These are phyloP conservation scores for Dactylellina drechsleri DNA, from an alignment of 2,329 filamentous ascomycete genomes.

Conservation along the genomic window DNA sequence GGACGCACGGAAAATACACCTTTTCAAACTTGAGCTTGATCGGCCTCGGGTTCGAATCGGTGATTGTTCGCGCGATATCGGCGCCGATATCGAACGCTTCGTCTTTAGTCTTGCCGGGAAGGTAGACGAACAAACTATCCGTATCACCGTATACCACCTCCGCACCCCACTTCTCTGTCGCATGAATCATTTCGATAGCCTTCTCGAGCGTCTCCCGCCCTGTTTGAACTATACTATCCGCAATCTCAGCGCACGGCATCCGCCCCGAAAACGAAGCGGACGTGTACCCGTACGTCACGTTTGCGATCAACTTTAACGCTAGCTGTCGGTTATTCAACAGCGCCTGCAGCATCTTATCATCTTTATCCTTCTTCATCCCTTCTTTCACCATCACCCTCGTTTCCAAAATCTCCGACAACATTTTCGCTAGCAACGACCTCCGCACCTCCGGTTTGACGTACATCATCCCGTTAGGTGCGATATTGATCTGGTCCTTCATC, in stretches of 20 bases:
- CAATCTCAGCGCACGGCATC: conserved; percentile 98
- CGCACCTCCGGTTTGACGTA: conserved; percentile 86
- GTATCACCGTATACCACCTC: conserved; percentile 99
- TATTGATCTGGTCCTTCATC: conserved; percentile 85
- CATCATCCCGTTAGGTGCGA: conserved; percentile 96
- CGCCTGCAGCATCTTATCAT: conserved; percentile 84
- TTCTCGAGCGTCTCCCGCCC: conserved; percentile 88
- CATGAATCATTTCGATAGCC: conserved; percentile 91
- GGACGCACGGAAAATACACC: conserved; percentile 92
- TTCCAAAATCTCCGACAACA: conserved; percentile 94
- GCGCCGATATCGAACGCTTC: conserved; percentile 92
- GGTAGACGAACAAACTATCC: conserved; percentile 89
- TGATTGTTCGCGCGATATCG: conserved; percentile 88
- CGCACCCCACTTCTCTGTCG: conserved; percentile 84
- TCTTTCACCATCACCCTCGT: conserved; percentile 97
- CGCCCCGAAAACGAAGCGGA: conserved; percentile 95
- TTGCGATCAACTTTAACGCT: conserved; percentile 94
- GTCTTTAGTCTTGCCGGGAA: conserved; percentile 85
- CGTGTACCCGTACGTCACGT: conserved; percentile 97
- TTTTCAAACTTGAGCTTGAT: conserved; percentile 99
- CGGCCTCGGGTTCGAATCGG: conserved; percentile 86
- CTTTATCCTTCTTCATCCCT: conserved; percentile 90
- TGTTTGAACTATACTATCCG: conserved; percentile 97
- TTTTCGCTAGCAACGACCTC: conserved; percentile 91
- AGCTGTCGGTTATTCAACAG: conserved; percentile 93